phyloP scores from a whole-genome alignment of 176 grass and related monocot species.

The Oropetium thomaeum region DNA sequence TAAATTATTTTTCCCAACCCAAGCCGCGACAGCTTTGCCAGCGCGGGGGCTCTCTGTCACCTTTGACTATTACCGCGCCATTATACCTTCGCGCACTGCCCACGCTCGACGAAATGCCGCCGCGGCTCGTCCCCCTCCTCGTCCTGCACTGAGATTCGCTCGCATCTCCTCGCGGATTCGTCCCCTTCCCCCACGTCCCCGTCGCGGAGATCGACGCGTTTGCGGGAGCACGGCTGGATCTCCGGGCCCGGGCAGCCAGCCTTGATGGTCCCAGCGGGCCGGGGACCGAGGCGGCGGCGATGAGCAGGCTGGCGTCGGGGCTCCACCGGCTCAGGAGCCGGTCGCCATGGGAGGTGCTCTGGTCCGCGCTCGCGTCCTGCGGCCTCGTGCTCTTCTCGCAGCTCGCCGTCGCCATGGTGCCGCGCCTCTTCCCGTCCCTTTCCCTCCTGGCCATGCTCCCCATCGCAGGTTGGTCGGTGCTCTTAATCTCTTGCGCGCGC shows the following conservation, averaged over 20 bases:
- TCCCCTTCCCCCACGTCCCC: background rate
- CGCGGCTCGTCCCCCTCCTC: slow-evolving; percentile 17
- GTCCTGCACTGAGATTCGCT: slow-evolving; percentile 35
- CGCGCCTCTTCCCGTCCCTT: slow-evolving; percentile 64
- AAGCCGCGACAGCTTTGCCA: background rate
- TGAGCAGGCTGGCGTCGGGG: slow-evolving; percentile 62
- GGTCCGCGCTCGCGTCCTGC: slow-evolving; percentile 65
- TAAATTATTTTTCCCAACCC: background rate
- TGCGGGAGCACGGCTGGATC: slow-evolving; percentile 21
- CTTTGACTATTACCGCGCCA: background rate
- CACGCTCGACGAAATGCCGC: slow-evolving; percentile 51
- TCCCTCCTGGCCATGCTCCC: slow-evolving; percentile 90
- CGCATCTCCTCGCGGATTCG: slow-evolving; percentile 33
- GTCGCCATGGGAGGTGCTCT: slow-evolving; percentile 63
- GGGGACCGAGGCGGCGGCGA: slow-evolving; percentile 27
- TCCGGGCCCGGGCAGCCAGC: slow-evolving; percentile 1
- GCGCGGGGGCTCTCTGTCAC: too few relatives aligned
- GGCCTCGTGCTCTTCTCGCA: slow-evolving; percentile 69
- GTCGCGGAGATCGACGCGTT: slow-evolving; percentile 31
- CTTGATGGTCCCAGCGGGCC: slow-evolving; percentile 45
- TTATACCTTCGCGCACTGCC: background rate
- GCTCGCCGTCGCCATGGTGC: slow-evolving; percentile 79
- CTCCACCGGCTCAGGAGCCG: slow-evolving; percentile 61
- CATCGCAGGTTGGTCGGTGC: slow-evolving; percentile 55
- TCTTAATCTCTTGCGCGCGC: background rate